Conservation (phyloP, 441 rosid species). For the Gossypium schwendimanii region DNA sequence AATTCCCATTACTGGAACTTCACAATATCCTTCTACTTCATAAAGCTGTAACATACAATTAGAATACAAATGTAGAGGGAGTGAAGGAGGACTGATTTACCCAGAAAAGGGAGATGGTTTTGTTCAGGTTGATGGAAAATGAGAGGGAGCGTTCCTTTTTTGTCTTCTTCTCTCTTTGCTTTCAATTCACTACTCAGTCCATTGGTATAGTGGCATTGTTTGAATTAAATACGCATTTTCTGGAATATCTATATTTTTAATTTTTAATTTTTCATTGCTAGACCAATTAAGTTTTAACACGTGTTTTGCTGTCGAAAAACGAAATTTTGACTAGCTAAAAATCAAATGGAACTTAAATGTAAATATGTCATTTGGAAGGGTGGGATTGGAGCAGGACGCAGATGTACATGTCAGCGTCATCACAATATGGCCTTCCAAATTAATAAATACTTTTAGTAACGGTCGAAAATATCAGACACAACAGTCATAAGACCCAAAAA, state of each 20-base stretch:
- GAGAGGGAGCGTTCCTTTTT: conserved; percentile 3
- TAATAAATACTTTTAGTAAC: neutral
- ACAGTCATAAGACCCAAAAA: neutral
- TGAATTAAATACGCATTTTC: neutral
- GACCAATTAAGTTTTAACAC: neutral
- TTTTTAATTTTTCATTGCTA: neutral
- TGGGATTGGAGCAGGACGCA: neutral
- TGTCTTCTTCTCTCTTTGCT: neutral
- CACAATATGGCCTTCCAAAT: neutral
- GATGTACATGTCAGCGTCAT: neutral
- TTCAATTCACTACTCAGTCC: neutral
- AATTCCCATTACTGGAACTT: neutral
- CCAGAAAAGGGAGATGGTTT: neutral
- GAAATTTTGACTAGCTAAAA: too few species aligned
- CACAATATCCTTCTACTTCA: neutral
- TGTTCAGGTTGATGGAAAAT: neutral
- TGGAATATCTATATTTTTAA: neutral
- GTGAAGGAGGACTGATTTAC: neutral
- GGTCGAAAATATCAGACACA: conserved; percentile 4
- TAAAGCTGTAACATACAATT: neutral
- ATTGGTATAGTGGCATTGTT: neutral
- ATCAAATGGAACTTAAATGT: too few species aligned
- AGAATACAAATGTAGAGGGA: neutral
- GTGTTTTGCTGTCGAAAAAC: neutral
- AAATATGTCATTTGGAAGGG: too few species aligned